These are phyloP conservation scores for Flaveria robusta DNA, from an alignment of 129 eudicot genomes.

Conservation along the genomic window DNA sequence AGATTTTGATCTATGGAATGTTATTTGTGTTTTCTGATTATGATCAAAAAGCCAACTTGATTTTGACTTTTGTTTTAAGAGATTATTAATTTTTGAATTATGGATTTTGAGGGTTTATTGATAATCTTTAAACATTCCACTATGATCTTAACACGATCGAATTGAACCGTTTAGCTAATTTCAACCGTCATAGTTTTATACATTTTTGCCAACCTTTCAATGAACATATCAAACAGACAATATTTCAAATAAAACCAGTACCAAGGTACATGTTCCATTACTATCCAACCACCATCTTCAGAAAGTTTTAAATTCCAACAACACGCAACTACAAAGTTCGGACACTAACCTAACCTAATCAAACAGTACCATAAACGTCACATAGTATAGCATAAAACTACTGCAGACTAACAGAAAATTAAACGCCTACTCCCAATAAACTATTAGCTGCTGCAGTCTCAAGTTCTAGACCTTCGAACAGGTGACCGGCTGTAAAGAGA, in stretches of 20 bases:
- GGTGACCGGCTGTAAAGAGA: constrained; percentile 72
- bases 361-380: constrained; percentile 9
- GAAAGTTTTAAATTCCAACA: background rate
- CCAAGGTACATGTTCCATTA: background rate
- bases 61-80: too few species aligned
- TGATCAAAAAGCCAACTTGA: too few species aligned
- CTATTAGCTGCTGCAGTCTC: constrained; percentile 1
- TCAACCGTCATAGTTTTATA: background rate
- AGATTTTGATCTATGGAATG: too few species aligned
- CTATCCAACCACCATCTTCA: constrained; percentile 14
- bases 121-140: too few species aligned
- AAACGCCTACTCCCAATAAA: background rate
- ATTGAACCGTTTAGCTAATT: background rate
- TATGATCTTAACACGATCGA: background rate
- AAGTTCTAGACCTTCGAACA: constrained; percentile 72
- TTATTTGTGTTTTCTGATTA: too few species aligned
- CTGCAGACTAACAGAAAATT: constrained; percentile 3
- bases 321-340: constrained; percentile 4
- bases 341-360: constrained; percentile 7
- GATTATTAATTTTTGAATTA: too few species aligned
- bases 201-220: too few species aligned
- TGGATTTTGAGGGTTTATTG: too few species aligned
- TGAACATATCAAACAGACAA: background rate
- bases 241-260: background rate
- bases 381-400: constrained; percentile 12